Base-by-base conservation (phyloP, 768 basidiomycete genomes). In the Stropharia rugosoannulata region DNA sequence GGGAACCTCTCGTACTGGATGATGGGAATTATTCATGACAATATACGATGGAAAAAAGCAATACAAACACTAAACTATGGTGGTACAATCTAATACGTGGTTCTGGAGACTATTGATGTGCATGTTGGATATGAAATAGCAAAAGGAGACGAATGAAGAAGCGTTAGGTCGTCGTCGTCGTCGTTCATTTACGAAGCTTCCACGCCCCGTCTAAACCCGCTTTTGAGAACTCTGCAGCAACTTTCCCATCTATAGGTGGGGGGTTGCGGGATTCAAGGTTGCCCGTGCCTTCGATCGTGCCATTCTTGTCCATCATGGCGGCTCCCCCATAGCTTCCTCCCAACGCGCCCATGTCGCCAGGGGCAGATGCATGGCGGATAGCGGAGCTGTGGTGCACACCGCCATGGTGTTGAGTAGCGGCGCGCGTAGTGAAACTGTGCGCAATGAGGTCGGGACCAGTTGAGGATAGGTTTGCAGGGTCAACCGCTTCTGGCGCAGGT, bases 341-440 rank as follows among this genome's bases (percentile, higher is more conserved):
- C 43, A 67, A 64, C 49, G 62, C 63, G n/a, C 73, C 72, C 74
- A 78, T 76, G 62, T 74, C 74, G 22, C 79, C 83, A 49, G 77
- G 76, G 38, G 75, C 77, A 48, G 67, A 67, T 42, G 64, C 55
- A 60, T 73, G 65, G 49, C 80, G 70, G 48, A 81, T 69, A 38
- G 76, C 76, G 16, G 78, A 71, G 67, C 78, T 82, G 64, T 75
- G 75, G 19, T 78, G 77, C 50, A 80, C 68, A 56, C 81, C 82
- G 52, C 66, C 65, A 55, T 68, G 60, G 66, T 79, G 72, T 43
- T 74, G 73, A 15, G 71, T 70, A 29, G 69, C 75, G 52, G 73
- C 69, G 16, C 71, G 67, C 8, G 78, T 79, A 5, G 77, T 80
- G 57, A 73, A 66, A 41, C 70, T 73, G 62, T 81, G 77, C 15